phyloP scores from a whole-genome alignment of 805 yeast genomes.

The Spathaspora boniae region DNA sequence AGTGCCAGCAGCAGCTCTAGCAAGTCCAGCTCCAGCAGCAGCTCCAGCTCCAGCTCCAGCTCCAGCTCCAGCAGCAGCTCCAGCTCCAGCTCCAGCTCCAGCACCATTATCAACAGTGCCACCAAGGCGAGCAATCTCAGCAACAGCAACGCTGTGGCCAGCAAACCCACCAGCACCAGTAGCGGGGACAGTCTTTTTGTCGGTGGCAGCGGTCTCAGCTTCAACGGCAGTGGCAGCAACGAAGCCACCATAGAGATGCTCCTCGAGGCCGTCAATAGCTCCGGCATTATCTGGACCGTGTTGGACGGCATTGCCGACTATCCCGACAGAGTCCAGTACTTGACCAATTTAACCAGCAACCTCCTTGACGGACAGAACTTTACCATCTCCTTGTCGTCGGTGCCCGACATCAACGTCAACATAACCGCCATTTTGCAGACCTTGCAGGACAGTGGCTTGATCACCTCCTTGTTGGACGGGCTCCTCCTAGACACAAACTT shows the following conservation, averaged over 20 bases:
- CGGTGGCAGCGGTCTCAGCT: too few relatives aligned
- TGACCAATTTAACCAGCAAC: constrained; percentile 31
- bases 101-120: not conserved
- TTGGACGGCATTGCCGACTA: constrained; percentile 33
- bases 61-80: too few relatives aligned
- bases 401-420: constrained; percentile 13
- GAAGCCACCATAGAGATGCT: constrained; percentile 21
- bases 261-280: constrained; percentile 23
- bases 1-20: too few relatives aligned
- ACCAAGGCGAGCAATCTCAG: constrained; percentile 4
- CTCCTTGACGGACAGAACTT: constrained; percentile 12
- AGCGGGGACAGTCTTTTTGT: too few relatives aligned
- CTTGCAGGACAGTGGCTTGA: constrained; percentile 33
- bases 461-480: constrained; percentile 33
- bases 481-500: constrained; percentile 30
- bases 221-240: too few relatives aligned
- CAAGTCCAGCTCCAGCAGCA: too few relatives aligned
- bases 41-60: too few relatives aligned
- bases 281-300: constrained; percentile 32
- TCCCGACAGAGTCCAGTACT: constrained; percentile 21
- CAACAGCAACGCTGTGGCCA: too few relatives aligned
- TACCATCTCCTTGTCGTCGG: constrained; percentile 5
- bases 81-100: too few relatives aligned
- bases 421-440: constrained; percentile 19
- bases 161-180: too few relatives aligned